phyloP scores from a whole-genome alignment of 495 filamentous ascomycete species.

The Opeltia flavorubescens region DNA sequence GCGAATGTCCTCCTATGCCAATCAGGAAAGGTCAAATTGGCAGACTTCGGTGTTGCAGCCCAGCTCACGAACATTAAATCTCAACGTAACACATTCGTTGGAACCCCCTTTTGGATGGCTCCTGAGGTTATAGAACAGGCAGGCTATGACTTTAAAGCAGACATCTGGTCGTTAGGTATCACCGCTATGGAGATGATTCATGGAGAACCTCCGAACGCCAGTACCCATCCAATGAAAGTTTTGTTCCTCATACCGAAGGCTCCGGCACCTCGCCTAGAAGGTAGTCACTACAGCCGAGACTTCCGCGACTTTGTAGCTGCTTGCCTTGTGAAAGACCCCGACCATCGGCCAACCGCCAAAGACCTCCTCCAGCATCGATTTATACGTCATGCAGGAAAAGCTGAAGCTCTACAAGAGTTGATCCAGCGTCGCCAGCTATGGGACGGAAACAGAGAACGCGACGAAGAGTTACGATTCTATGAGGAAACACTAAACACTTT shows the following conservation, averaged over 20 bases:
- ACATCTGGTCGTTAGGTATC: slow-evolving; percentile 96
- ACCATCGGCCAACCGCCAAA: slow-evolving; percentile 68
- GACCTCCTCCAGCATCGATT: slow-evolving; percentile 87
- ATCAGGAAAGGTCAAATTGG: slow-evolving; percentile 86
- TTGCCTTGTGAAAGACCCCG: slow-evolving; percentile 83
- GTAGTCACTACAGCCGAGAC: slow-evolving; percentile 66
- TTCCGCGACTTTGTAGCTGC: slow-evolving; percentile 89
- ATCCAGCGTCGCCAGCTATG: slow-evolving; percentile 72
- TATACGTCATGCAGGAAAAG: slow-evolving; percentile 69
- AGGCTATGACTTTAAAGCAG: slow-evolving; percentile 93
- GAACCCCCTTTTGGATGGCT: slow-evolving; percentile 99
- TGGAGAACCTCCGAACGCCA: slow-evolving; percentile 84
- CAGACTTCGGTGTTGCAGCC: slow-evolving; percentile 94
- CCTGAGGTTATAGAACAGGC: slow-evolving; percentile 96
- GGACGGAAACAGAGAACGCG: slow-evolving; percentile 49
- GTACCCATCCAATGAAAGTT: slow-evolving; percentile 94
- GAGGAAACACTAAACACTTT: slow-evolving; percentile 79
- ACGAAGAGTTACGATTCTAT: slow-evolving; percentile 61
- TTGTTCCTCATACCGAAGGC: slow-evolving; percentile 95
- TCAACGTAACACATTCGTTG: slow-evolving; percentile 96
- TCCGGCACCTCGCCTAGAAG: slow-evolving; percentile 71
- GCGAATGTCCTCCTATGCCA: slow-evolving; percentile 82
- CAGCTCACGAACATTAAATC: slow-evolving; percentile 97
- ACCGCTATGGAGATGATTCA: slow-evolving; percentile 88
- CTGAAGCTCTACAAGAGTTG: slow-evolving; percentile 73